Percentiles rank a stretch among this genome's conserved stretches.
Evolutionary conservation across 306 rosid species (phyloP).

Genomic region (Corylus avellana): DNA sequence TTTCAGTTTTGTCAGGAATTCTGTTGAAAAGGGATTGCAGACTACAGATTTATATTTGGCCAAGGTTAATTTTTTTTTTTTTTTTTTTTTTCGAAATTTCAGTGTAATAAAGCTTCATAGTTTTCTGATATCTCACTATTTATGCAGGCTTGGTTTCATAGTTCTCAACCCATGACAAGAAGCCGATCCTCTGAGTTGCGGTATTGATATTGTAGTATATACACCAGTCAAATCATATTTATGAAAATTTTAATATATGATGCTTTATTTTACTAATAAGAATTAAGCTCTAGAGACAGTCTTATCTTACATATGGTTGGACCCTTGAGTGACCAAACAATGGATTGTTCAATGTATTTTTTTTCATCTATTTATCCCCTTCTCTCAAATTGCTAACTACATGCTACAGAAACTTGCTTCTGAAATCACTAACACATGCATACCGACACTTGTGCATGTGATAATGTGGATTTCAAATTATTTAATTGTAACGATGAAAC

Average conservation of each 20-base stretch:
- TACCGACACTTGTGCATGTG: background rate
- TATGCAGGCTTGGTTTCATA: slow-evolving; percentile 94
- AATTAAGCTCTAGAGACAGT: background rate
- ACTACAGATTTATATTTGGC: slow-evolving; percentile 73
- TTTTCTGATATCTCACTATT: slow-evolving; percentile 29
- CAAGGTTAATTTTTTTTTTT: slow-evolving; percentile 48
- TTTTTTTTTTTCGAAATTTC: slow-evolving; percentile 22
- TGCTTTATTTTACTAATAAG: background rate
- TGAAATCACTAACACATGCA: background rate
- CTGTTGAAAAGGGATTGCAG: slow-evolving; percentile 67
- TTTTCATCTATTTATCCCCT: background rate
- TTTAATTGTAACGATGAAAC: background rate
- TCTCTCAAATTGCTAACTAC: background rate
- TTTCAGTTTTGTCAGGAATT: slow-evolving; percentile 58
- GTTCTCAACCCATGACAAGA: slow-evolving; percentile 88
- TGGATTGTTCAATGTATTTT: background rate
- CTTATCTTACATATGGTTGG: slow-evolving; percentile 8
- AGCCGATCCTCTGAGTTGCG: slow-evolving; percentile 96
- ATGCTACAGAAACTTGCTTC: background rate
- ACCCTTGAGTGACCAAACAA: background rate
- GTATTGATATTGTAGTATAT: slow-evolving; percentile 37
- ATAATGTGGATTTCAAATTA: slow-evolving; percentile 1
- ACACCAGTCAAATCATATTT: slow-evolving; percentile 25
- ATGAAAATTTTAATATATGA: slow-evolving; percentile 17
- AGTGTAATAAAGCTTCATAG: slow-evolving; percentile 29